Evolutionary conservation across 352 stramenopile genomes (phyloP).

Genomic region (Thalassiosira delicatula): DNA sequence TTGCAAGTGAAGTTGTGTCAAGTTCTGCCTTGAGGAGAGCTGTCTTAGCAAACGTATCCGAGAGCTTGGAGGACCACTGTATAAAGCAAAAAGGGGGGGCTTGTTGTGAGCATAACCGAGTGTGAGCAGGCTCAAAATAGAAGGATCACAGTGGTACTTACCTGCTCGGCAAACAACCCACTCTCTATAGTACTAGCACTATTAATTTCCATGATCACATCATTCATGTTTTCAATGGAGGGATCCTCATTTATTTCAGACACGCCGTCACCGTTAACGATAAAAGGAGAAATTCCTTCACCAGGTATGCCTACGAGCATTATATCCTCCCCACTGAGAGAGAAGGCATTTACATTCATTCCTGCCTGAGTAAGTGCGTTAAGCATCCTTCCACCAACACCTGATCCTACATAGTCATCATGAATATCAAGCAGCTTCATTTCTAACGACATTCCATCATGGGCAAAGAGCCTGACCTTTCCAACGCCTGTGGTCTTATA

Average conservation of each 20-base stretch:
- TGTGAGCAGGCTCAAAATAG: background rate
- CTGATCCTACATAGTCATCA: conserved; percentile 30
- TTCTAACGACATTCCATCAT: conserved; percentile 68
- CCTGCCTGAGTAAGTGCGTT: conserved; percentile 47
- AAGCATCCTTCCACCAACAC: conserved; percentile 59
- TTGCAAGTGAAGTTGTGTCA: too few species aligned
- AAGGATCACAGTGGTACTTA: conserved; percentile 10
- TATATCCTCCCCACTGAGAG: conserved; percentile 45
- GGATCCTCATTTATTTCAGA: conserved; percentile 49
- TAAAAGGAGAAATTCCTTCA: conserved; percentile 30
- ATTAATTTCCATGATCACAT: conserved; percentile 60
- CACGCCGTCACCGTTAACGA: conserved; percentile 37
- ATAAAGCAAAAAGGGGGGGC: too few species aligned
- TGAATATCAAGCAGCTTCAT: too few species aligned
- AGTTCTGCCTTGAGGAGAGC: too few species aligned
- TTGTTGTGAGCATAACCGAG: too few species aligned
- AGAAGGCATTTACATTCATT: conserved; percentile 54
- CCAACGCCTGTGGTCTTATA: conserved; percentile 44
- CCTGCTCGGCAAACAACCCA: conserved; percentile 68
- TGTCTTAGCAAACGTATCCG: background rate
- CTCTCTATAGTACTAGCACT: conserved; percentile 53
- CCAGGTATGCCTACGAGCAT: conserved; percentile 45
- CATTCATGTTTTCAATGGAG: conserved; percentile 54
- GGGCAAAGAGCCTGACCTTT: conserved; percentile 78
- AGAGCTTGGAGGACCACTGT: background rate